Evolutionary conservation across 768 basidiomycete species (phyloP), one percentile per base, ranked within the genome.

Genomic region (Tricholoma matsutake): DNA sequence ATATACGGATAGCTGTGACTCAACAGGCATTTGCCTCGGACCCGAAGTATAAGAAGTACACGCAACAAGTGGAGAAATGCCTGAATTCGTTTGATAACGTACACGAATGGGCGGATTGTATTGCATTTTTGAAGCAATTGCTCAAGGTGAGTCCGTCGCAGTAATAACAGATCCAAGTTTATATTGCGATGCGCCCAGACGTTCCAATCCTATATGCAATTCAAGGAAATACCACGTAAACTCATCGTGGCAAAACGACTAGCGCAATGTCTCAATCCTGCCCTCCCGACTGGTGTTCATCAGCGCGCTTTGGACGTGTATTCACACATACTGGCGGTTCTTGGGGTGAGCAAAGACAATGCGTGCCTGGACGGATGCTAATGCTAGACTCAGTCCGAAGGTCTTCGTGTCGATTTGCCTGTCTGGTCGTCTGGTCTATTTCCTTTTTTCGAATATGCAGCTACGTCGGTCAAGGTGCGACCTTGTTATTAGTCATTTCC

Each of bases 51-150:
- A 94, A 92, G 79, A 97, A 97, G 76, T 98, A 94, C 75, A 80
- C 88, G 0, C 87, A 89, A 58, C 91, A 94, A 67, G 92, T 99
- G 53, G 97, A 99, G 72, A 90, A 89, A 75, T 94, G 92, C 66
- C 80, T 99, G 52, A 89, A 87, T 63, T 88, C 94, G 1, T 98
- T 99, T 69, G 95, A 97, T 69, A 92, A 87, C 69, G 94, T 97
- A 61, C 93, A 96, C 60, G 97, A 99, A 78, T 99, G 97, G 97
- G 96, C 97, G 61, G 97, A 99, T 77, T 98, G 95, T 73, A 98
- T 97, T 70, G 89, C 96, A 41, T 99, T 98, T 76, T 75, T 99
- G 73, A 96, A 96, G 71, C 91, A 95, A 66, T 75, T 97, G 62
- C 83, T 96, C 61, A 97, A 97, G 83, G 94, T 92, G 67, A 47